Percentiles rank a stretch among this genome's conserved stretches.
These are phyloP conservation scores for Breviolum minutum DNA, from an alignment of 73 alveolate species.

Conservation along the genomic window DNA sequence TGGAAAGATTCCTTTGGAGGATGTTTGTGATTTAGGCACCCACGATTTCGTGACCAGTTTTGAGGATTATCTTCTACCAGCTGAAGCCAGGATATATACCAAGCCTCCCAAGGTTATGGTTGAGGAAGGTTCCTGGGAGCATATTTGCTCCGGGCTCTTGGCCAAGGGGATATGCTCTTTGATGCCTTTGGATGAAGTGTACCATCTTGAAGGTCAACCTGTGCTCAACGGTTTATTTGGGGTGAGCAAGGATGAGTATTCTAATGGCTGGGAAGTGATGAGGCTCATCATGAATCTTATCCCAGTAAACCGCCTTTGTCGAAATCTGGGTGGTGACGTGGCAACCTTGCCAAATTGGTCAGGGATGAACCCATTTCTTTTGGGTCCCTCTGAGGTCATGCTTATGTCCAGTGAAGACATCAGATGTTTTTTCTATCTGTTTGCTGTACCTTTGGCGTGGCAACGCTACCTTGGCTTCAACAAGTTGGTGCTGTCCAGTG, in stretches of 20 bases:
- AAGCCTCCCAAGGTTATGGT: not conserved
- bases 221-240: not conserved
- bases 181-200: not conserved
- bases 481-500: not conserved
- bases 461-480: not conserved
- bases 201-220: not conserved
- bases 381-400: not conserved
- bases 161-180: not conserved
- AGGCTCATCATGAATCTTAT: conserved; percentile 6
- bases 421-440: not conserved
- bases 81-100: not conserved
- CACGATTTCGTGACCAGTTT: not conserved
- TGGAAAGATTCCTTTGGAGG: not conserved
- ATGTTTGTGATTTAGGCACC: not conserved
- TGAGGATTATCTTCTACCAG: not conserved
- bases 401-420: not conserved
- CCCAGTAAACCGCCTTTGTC: not conserved
- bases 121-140: not conserved
- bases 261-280: not conserved
- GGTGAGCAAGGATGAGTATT: not conserved
- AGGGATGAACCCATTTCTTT: not conserved
- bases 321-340: not conserved
- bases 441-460: not conserved
- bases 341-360: not conserved
- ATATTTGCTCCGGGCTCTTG: not conserved